phyloP scores from a whole-genome alignment of 225 moss, liverwort and hornwort genomes.

The Takakia lepidozioides region DNA sequence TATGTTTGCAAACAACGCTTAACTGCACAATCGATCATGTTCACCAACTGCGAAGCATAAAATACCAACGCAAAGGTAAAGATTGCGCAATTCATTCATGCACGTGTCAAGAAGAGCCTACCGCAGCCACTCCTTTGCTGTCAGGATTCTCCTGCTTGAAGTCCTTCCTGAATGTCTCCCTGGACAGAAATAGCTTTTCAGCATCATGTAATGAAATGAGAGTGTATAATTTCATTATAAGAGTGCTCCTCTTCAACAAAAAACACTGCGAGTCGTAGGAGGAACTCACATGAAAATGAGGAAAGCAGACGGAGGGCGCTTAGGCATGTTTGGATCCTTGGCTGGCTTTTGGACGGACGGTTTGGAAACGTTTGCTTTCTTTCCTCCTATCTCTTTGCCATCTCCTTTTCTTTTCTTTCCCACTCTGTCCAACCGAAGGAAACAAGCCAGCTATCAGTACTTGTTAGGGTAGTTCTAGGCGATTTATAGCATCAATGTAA shows the following conservation, averaged over 20 bases:
- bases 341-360: slow-evolving; percentile 7
- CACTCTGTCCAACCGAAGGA: slow-evolving; percentile 5
- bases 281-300: slow-evolving; percentile 38
- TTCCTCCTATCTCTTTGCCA: too few relatives aligned
- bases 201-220: too few relatives aligned
- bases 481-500: too few relatives aligned
- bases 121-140: slow-evolving; percentile 38
- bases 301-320: slow-evolving; percentile 43
- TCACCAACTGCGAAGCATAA: background rate
- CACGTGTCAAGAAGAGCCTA: slow-evolving; percentile 1
- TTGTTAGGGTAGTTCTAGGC: too few relatives aligned
- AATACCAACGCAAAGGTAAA: background rate
- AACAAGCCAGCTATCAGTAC: too few relatives aligned
- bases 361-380: background rate
- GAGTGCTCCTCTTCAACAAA: too few relatives aligned
- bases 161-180: slow-evolving; percentile 47
- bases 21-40: too few relatives aligned
- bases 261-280: too few relatives aligned
- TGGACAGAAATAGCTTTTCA: slow-evolving; percentile 12
- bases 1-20: too few relatives aligned
- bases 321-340: slow-evolving; percentile 53
- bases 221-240: too few relatives aligned
- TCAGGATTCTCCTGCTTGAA: slow-evolving; percentile 43
- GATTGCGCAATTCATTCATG: background rate
- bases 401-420: slow-evolving; percentile 7